Evolutionary conservation across 495 filamentous ascomycete species (phyloP), one percentile per base, ranked within the genome.

Genomic region (Penicillium herquei): DNA sequence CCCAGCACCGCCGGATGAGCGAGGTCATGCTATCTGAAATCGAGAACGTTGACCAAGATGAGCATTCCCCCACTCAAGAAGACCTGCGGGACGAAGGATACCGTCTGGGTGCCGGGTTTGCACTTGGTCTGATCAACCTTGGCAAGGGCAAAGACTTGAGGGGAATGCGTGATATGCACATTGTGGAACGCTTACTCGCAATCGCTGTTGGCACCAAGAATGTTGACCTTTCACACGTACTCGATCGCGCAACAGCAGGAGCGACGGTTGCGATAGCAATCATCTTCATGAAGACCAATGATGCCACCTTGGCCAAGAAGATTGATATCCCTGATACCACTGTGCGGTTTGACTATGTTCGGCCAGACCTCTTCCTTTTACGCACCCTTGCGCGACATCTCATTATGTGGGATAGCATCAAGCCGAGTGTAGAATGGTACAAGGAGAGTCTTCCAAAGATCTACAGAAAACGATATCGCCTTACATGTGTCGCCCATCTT

Each of bases 1-100:
- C 92, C 18, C 94, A 98, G 60, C 94, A 99, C 74, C 88, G 94
- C 7, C 84, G 94, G 47, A 99, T 99, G 94, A 96, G 90, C 64
- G 94, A 99, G 68, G 88, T 98, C 34, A 96, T 98, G 90, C 82
- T 98, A 39, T 96, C 92, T 0, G 94, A 99, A 68, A 94, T 99
- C 45, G 92, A 97, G 60, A 87, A 90, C 48, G 78, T 88, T 39
- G 90, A 90, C 37, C 69, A 82, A 12, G 89, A 90, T 44, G 92
- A 97, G 55, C 76, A 76, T 16, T 77, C 78, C 13, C 74, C 79
- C 40, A 76, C 80, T 14, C 75, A 78, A 14, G 86, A 88, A 59
- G 85, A 82, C n/a, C 70, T 97, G 13, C 86, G 95, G 21, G 91
- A 95, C 62, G 94, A 99, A 76, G 89, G 92, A 31, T 98, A 99